These are phyloP conservation scores for Hypseocharis bilobata DNA, from an alignment of 441 rosid genomes.

Conservation along the genomic window DNA sequence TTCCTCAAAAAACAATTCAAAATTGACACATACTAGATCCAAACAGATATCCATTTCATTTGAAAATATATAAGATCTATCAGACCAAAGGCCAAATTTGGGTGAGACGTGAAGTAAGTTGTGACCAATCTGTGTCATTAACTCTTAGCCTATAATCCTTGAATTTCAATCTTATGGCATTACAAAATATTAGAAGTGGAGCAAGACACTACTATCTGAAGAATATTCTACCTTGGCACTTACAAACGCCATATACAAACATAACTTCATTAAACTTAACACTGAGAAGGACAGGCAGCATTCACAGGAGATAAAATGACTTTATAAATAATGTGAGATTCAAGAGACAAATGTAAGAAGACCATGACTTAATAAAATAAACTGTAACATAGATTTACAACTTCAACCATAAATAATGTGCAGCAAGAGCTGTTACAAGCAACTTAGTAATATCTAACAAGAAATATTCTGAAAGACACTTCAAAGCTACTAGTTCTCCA, in stretches of 20 bases:
- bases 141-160: not conserved
- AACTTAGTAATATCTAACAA: not conserved
- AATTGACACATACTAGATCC: not conserved
- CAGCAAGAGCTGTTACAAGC: not conserved
- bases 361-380: not conserved
- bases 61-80: not conserved
- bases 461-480: not conserved
- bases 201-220: not conserved
- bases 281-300: not conserved
- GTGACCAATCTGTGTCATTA: not conserved
- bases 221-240: not conserved
- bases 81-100: not conserved
- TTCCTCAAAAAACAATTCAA: no score
- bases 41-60: not conserved
- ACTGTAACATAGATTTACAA: not conserved
- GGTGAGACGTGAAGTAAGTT: not conserved
- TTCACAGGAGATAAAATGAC: not conserved
- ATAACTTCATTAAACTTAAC: not conserved
- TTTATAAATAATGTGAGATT: not conserved
- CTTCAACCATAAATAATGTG: not conserved
- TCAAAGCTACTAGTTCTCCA: not conserved
- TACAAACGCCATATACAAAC: not conserved
- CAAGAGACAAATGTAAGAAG: not conserved
- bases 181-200: not conserved
- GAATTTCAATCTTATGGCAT: not conserved